These are phyloP conservation scores for Neoascochyta sp. DNA, from an alignment of 2,329 filamentous ascomycete genomes.

Conservation along the genomic window DNA sequence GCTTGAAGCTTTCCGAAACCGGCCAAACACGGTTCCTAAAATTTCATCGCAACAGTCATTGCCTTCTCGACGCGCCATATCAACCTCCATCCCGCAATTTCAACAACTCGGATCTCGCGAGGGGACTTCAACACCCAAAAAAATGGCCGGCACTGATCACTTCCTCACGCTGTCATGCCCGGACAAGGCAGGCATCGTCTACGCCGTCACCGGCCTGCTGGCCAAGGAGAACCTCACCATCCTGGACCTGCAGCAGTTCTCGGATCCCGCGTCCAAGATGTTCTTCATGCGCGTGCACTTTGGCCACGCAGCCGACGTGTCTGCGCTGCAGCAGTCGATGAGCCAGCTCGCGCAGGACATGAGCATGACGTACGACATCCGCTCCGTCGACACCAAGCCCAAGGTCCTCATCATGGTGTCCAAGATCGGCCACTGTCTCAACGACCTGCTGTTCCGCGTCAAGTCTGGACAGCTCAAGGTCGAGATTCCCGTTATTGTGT, in stretches of 20 bases:
- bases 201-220: constrained; percentile 76
- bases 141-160: constrained; percentile 32
- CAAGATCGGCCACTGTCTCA: constrained; percentile 82
- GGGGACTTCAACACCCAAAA: constrained; percentile 24
- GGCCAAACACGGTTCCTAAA: constrained; percentile 28
- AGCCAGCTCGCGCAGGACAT: constrained; percentile 59
- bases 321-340: constrained; percentile 54
- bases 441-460: constrained; percentile 77
- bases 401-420: constrained; percentile 84
- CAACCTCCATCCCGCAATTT: constrained; percentile 14
- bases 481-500: constrained; percentile 73
- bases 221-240: constrained; percentile 73
- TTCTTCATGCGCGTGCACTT: constrained; percentile 93
- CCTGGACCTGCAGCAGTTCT: constrained; percentile 80
- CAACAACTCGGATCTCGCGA: constrained; percentile 20
- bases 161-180: constrained; percentile 75
- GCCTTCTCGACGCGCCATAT: constrained; percentile 13
- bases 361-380: constrained; percentile 68
- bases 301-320: constrained; percentile 52
- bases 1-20: constrained; percentile 26
- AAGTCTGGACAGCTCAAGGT: constrained; percentile 71
- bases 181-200: constrained; percentile 79
- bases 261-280: constrained; percentile 66
- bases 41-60: constrained; percentile 22
- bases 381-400: constrained; percentile 65